Evolutionary conservation across 192 early-diverging fungal species (phyloP), one percentile per base, ranked within the genome.

Genomic region (Linnemannia zychae): DNA sequence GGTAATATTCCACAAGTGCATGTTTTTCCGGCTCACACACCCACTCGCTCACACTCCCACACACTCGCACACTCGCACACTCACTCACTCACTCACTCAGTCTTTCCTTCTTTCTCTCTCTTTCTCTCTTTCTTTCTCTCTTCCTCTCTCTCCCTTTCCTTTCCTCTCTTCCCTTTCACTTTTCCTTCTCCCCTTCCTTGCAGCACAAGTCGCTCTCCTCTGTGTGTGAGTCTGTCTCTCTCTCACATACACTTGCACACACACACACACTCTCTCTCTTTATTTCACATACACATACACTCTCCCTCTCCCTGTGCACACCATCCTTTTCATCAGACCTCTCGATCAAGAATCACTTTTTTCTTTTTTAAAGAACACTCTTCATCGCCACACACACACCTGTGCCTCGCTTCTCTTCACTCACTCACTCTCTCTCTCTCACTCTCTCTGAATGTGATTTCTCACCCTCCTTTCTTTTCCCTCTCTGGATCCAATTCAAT

Each of bases 1-100:
- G 22, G n/a, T 9, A 4, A 50, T 7, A 15, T 71, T 77, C 67
- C 48, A 24, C 28, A 68, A 77, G 48, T 77, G 75, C 76, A 69
- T 24, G n/a, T 57, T 70, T 77, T 63, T 74, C 31, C 36, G 20
- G 31, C 71, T 44, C 22, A 40, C 37, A 71, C 40, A 48, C 18
- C 37, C 46, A 34, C 76, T 38, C 37, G n/a, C 48, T 57, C 76
- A 24, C 33, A 63, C 78, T 38, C 48, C n/a, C 71, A 34, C 44
- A 13, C 63, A 44, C 71, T 60, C 37, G 67, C 34, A 68, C 65
- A 22, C 38, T 78, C 52, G 15, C 28, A 48, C 38, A 7, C 18
- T 67, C 60, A 48, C 38, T 47, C 65, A 49, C 49, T 49, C 24
- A 60, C 18, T 38, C 44, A 22, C 60, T 46, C 53, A 48, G 57